Percentiles rank a stretch among this genome's conserved stretches.
Conservation (phyloP, 169 alveolate genomes). For the Plasmodium fragile region DNA sequence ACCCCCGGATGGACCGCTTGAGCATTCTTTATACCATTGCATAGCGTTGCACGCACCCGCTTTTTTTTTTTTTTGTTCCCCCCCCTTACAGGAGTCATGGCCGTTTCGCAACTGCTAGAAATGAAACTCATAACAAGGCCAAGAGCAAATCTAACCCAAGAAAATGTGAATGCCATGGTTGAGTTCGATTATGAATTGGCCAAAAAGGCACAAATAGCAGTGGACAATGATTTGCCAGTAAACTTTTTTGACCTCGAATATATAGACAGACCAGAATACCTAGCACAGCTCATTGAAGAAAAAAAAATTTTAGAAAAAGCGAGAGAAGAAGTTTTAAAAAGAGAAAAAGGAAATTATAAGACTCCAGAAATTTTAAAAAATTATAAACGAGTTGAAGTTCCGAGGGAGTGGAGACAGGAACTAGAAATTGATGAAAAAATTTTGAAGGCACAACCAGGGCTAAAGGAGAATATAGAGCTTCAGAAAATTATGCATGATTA, state of each 20-base stretch:
- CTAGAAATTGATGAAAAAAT: conserved; percentile 72
- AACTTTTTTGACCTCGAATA: conserved; percentile 85
- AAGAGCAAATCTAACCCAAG: conserved; percentile 87
- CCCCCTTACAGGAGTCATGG: conserved; percentile 83
- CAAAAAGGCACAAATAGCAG: conserved; percentile 88
- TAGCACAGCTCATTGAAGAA: conserved; percentile 58
- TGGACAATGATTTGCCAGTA: conserved; percentile 84
- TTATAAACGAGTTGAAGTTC: conserved; percentile 75
- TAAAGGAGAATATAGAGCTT: conserved; percentile 74
- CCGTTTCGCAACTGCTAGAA: conserved; percentile 86
- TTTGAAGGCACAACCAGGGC: conserved; percentile 73
- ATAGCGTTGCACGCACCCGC: not conserved
- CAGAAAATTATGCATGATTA: conserved; percentile 73
- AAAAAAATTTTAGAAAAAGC: conserved; percentile 70
- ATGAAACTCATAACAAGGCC: conserved; percentile 87
- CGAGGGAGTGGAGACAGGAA: conserved; percentile 76
- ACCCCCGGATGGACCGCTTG: not conserved
- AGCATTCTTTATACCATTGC: not conserved
- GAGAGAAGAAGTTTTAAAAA: conserved; percentile 71
- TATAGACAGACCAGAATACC: conserved; percentile 79
- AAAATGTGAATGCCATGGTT: conserved; percentile 86
- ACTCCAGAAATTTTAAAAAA: conserved; percentile 68
- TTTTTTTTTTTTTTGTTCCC: not conserved
- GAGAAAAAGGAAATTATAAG: conserved; percentile 65
- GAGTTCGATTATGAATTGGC: conserved; percentile 86